Conservation (phyloP, 768 basidiomycete genomes). For the Auricularia cornea region DNA sequence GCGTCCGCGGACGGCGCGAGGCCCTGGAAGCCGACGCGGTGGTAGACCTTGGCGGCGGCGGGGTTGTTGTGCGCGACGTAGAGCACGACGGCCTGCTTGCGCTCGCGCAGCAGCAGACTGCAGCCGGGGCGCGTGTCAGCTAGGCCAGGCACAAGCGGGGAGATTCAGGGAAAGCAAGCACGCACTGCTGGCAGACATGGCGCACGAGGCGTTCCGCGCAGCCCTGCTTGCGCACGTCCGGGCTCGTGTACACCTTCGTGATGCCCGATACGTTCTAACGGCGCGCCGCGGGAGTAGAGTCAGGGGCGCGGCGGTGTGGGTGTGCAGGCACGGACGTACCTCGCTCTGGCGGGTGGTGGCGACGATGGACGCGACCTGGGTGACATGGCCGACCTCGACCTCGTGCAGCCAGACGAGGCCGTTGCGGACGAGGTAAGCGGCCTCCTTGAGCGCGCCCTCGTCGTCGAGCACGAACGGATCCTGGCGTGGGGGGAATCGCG, state of each 20-base stretch:
- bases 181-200: slow-evolving; percentile 17
- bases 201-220: slow-evolving; percentile 58
- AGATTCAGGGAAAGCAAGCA: neutral
- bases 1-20: slow-evolving; percentile 26
- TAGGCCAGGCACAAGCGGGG: neutral
- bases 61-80: slow-evolving; percentile 54
- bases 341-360: slow-evolving; percentile 54
- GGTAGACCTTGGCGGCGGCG: slow-evolving; percentile 47
- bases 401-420: slow-evolving; percentile 54
- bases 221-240: slow-evolving; percentile 40
- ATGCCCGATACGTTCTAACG: slow-evolving; percentile 51
- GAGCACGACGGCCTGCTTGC: slow-evolving; percentile 47
- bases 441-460: slow-evolving; percentile 41
- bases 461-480: slow-evolving; percentile 44
- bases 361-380: slow-evolving; percentile 50
- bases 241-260: slow-evolving; percentile 63
- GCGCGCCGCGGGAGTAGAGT: slow-evolving; percentile 9
- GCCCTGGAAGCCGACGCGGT: slow-evolving; percentile 58
- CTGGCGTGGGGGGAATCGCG: slow-evolving; percentile 24
- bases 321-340: neutral
- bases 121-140: neutral
- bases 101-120: slow-evolving; percentile 35
- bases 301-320: neutral
- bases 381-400: slow-evolving; percentile 20
- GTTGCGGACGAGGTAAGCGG: slow-evolving; percentile 37